Evolutionary conservation across 352 stramenopile species (phyloP).

Genomic region (Globisporangium lucens): DNA sequence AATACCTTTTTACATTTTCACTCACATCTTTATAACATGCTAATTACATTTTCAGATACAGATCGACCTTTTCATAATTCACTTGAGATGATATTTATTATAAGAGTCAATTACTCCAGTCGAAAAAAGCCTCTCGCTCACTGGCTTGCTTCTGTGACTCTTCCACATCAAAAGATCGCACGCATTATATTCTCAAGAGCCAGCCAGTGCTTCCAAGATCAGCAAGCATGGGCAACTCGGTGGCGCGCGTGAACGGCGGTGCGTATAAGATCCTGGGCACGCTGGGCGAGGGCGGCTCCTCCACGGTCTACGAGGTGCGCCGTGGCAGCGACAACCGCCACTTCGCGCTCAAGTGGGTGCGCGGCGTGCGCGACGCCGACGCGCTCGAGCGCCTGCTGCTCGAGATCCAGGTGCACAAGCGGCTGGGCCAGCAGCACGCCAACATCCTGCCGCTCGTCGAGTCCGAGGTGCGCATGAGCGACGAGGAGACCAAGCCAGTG

Average conservation of each 20-base stretch:
- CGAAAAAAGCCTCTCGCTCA: neutral
- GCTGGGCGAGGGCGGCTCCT: conserved; percentile 72
- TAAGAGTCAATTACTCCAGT: neutral
- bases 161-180: conserved; percentile 17
- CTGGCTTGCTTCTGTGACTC: neutral
- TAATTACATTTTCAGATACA: too few relatives aligned
- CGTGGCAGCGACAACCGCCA: conserved; percentile 22
- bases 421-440: conserved; percentile 35
- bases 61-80: too few relatives aligned
- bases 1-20: neutral
- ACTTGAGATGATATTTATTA: neutral
- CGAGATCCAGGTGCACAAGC: conserved; percentile 69
- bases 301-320: conserved; percentile 56
- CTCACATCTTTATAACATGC: neutral
- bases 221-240: conserved; percentile 51
- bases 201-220: neutral
- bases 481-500: neutral
- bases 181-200: neutral
- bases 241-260: conserved; percentile 56
- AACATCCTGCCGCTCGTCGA: conserved; percentile 58
- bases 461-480: conserved; percentile 35
- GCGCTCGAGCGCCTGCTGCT: conserved; percentile 55
- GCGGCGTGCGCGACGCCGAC: conserved; percentile 48
- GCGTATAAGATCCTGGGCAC: conserved; percentile 47
- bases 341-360: conserved; percentile 69